phyloP scores from a whole-genome alignment of 1,284 basidiomycete genomes.

The Moniliophthora roreri region DNA sequence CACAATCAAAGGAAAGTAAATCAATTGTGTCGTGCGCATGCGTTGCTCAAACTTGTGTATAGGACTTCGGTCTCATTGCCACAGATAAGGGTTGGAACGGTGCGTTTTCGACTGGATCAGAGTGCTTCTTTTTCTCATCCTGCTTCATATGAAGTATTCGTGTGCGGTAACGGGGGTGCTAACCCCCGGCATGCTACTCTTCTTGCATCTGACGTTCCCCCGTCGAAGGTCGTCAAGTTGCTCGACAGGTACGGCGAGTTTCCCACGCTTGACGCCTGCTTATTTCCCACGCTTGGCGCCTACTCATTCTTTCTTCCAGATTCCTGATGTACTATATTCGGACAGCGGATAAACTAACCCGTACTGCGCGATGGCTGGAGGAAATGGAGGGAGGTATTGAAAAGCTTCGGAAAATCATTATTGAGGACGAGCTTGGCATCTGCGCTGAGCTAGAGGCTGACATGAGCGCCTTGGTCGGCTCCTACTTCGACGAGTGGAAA shows the following conservation, averaged over 20 bases:
- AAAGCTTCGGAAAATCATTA: slow-evolving; percentile 62
- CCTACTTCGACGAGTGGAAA: slow-evolving; percentile 76
- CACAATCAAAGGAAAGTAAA: no score
- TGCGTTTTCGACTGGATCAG: slow-evolving; percentile 24
- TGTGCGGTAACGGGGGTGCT: slow-evolving; percentile 76
- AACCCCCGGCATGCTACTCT: slow-evolving; percentile 48
- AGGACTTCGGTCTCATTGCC: slow-evolving; percentile 80
- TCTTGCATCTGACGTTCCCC: slow-evolving; percentile 49
- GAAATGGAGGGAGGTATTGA: slow-evolving; percentile 68
- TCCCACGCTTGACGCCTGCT: not conserved
- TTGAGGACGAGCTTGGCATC: slow-evolving; percentile 79
- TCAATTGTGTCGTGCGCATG: no score
- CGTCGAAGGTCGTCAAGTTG: slow-evolving; percentile 60
- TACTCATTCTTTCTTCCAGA: not conserved
- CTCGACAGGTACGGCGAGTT: slow-evolving; percentile 77
- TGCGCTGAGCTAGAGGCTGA: slow-evolving; percentile 70
- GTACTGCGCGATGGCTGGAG: slow-evolving; percentile 81
- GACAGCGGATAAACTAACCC: slow-evolving; percentile 66
- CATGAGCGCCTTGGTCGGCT: slow-evolving; percentile 67
- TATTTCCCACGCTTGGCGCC: not conserved
- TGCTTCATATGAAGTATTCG: slow-evolving; percentile 56
- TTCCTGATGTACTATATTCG: slow-evolving; percentile 57
- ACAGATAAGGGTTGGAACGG: slow-evolving; percentile 78
- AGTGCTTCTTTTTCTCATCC: not conserved
- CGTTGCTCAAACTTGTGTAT: no score